A percentile compares a stretch with the other conserved stretches of the same genome.
These are phyloP conservation scores for Boletellus ananas DNA, from an alignment of 768 basidiomycete genomes.

Conservation along the genomic window DNA sequence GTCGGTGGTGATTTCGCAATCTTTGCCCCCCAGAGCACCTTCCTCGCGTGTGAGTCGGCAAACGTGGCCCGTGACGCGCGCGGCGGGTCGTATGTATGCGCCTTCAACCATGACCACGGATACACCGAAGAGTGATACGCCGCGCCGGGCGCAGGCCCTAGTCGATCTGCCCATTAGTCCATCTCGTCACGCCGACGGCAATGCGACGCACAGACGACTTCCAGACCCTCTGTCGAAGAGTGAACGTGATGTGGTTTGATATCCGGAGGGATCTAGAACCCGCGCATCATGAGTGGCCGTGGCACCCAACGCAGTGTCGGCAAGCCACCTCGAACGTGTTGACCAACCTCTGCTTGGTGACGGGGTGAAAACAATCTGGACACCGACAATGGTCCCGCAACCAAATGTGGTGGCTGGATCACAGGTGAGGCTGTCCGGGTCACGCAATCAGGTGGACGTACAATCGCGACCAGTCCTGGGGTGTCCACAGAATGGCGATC, in stretches of 20 bases:
- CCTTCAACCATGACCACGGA: constrained; percentile 81
- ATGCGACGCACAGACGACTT: constrained; percentile 63
- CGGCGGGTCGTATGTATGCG: constrained; percentile 78
- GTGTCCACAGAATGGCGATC: constrained; percentile 72
- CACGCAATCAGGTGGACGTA: constrained; percentile 35
- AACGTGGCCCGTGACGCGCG: constrained; percentile 19
- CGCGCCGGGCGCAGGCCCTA: constrained; percentile 29
- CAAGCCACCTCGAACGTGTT: constrained; percentile 73
- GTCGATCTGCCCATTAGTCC: not conserved
- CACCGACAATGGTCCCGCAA: constrained; percentile 92
- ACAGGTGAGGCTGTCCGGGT: not conserved
- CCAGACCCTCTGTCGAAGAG: constrained; percentile 57
- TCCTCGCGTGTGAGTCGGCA: constrained; percentile 58
- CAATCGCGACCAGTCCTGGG: constrained; percentile 73
- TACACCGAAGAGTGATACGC: constrained; percentile 75
- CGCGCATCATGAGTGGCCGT: constrained; percentile 2
- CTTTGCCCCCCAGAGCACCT: constrained; percentile 76
- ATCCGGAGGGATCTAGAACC: constrained; percentile 65
- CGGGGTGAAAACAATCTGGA: constrained; percentile 75
- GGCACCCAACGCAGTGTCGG: not conserved
- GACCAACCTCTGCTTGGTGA: constrained; percentile 87
- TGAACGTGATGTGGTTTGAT: constrained; percentile 61
- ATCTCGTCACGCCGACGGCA: not conserved
- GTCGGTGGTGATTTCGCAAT: constrained; percentile 74
- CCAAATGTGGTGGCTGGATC: constrained; percentile 81